Evolutionary conservation across 1,284 basidiomycete species (phyloP).

Genomic region (Trametes polyzona): DNA sequence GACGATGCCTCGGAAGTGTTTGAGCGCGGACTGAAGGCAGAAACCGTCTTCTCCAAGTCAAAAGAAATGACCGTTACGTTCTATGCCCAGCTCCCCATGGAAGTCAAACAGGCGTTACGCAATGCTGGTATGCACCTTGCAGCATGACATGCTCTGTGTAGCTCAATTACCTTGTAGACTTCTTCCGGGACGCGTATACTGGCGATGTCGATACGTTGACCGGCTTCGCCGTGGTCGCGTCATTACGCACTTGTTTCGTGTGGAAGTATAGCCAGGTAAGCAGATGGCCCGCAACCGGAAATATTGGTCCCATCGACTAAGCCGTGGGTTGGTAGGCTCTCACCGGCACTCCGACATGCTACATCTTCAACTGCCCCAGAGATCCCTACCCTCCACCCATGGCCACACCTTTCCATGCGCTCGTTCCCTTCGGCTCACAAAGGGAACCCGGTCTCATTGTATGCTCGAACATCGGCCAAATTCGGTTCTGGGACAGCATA

Average conservation of each 20-base stretch:
- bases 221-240: slow-evolving; percentile 75
- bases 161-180: slow-evolving; percentile 49
- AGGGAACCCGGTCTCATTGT: slow-evolving; percentile 81
- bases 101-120: slow-evolving; percentile 71
- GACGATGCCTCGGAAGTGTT: slow-evolving; percentile 38
- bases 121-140: slow-evolving; percentile 56
- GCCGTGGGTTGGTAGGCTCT: slow-evolving; percentile 45
- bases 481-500: slow-evolving; percentile 82
- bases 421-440: slow-evolving; percentile 69
- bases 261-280: slow-evolving; percentile 77
- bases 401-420: slow-evolving; percentile 63
- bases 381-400: slow-evolving; percentile 41
- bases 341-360: slow-evolving; percentile 74
- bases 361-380: slow-evolving; percentile 75
- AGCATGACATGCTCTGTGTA: neutral
- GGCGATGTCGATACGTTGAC: slow-evolving; percentile 73
- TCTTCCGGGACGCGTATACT: slow-evolving; percentile 65
- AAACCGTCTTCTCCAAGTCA: slow-evolving; percentile 70
- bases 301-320: neutral
- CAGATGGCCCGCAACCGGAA: neutral
- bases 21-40: slow-evolving; percentile 44
- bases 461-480: slow-evolving; percentile 61
- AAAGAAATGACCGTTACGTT: slow-evolving; percentile 71
- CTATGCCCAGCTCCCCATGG: slow-evolving; percentile 70
- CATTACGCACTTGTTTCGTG: slow-evolving; percentile 75